Percentiles rank a stretch among this genome's conserved stretches.
These are phyloP conservation scores for Elsinoe ampelina DNA, from an alignment of 2,329 filamentous ascomycete species.

Conservation along the genomic window DNA sequence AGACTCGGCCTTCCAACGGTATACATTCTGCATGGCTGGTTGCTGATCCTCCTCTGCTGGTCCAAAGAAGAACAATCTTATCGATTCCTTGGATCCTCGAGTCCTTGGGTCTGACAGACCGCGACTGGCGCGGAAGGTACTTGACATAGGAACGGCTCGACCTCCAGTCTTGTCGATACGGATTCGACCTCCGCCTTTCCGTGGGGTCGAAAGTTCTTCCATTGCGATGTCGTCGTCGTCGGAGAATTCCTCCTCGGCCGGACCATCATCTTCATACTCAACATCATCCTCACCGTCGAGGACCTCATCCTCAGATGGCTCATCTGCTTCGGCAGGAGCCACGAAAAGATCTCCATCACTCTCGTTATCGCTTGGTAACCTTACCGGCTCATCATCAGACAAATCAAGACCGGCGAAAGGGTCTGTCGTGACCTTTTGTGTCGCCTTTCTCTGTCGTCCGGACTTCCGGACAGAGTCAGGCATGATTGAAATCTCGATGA, in stretches of 20 bases:
- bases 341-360: background rate
- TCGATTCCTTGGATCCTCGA: constrained; percentile 32
- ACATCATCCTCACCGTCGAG: constrained; percentile 24
- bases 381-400: constrained; percentile 1
- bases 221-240: constrained; percentile 17
- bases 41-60: constrained; percentile 41
- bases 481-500: background rate
- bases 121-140: constrained; percentile 17
- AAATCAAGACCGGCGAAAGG: constrained; percentile 4
- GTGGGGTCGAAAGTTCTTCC: constrained; percentile 7
- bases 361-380: background rate
- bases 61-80: constrained; percentile 44
- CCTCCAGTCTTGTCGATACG: background rate
- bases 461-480: constrained; percentile 4
- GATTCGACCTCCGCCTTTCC: background rate
- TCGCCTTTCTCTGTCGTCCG: constrained; percentile 1
- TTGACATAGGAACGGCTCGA: background rate
- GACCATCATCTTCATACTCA: constrained; percentile 23
- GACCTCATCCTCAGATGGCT: background rate
- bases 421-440: background rate
- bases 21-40: constrained; percentile 38
- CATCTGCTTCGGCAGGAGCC: background rate
- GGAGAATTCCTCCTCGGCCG: constrained; percentile 26
- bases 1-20: constrained; percentile 43
- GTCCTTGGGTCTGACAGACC: constrained; percentile 22